Percentiles rank a stretch among this genome's conserved stretches.
Conservation (phyloP, 495 filamentous ascomycete species). For the Achaetomiella virescens region DNA sequence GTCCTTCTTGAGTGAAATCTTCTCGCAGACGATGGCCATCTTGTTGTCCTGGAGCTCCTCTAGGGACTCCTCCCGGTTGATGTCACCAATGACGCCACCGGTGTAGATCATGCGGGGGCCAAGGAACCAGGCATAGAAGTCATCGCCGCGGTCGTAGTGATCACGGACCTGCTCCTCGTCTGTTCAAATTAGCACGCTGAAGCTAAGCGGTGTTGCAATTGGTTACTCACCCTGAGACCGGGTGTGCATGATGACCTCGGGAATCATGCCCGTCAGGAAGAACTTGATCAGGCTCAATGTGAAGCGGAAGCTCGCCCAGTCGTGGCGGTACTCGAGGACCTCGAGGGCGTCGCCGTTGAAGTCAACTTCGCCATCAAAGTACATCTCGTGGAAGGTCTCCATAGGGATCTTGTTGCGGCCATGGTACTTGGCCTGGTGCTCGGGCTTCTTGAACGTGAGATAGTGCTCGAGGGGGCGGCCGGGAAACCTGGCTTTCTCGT, state of each 20-base stretch:
- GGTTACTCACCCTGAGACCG: slow-evolving; percentile 57
- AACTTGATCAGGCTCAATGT: slow-evolving; percentile 55
- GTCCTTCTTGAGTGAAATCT: slow-evolving; percentile 65
- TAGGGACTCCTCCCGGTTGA: slow-evolving; percentile 66
- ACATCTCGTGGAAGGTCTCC: slow-evolving; percentile 85
- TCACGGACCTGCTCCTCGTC: slow-evolving; percentile 85
- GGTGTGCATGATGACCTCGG: slow-evolving; percentile 73
- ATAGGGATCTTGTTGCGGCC: slow-evolving; percentile 78
- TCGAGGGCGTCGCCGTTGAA: slow-evolving; percentile 82
- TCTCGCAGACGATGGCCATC: slow-evolving; percentile 77
- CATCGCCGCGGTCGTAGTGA: slow-evolving; percentile 83
- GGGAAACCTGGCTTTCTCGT: slow-evolving; percentile 68
- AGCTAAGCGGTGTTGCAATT: not conserved
- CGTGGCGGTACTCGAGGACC: slow-evolving; percentile 75
- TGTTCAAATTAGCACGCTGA: slow-evolving; percentile 27
- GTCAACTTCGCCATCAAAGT: slow-evolving; percentile 77
- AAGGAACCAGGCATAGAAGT: slow-evolving; percentile 86
- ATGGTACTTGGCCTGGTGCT: slow-evolving; percentile 63
- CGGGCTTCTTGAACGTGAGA: slow-evolving; percentile 72
- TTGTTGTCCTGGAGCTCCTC: slow-evolving; percentile 91
- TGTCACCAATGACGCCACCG: slow-evolving; percentile 72
- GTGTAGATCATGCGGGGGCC: slow-evolving; percentile 91
- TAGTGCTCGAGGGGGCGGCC: slow-evolving; percentile 80
- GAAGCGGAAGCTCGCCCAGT: slow-evolving; percentile 81
- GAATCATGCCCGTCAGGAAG: slow-evolving; percentile 52